Evolutionary conservation across 169 alveolate genomes (phyloP).

Genomic region (Babesia microti): DNA sequence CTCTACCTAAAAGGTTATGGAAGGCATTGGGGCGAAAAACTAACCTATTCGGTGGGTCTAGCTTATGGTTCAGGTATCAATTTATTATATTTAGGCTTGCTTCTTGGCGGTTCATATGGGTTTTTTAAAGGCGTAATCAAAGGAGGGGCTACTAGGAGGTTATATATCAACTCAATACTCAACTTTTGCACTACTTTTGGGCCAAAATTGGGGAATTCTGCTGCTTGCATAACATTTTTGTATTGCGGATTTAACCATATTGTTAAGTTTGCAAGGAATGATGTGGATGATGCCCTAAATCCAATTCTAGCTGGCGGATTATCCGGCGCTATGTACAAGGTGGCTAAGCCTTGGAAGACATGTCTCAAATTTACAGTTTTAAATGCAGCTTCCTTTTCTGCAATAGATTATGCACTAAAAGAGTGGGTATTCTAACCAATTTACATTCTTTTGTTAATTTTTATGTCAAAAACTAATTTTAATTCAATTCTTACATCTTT

Average conservation of each 20-base stretch:
- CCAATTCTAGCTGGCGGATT: constrained; percentile 66
- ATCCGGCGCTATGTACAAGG: constrained; percentile 72
- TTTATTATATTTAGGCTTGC: constrained; percentile 47
- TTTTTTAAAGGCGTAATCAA: constrained; percentile 59
- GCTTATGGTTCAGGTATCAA: constrained; percentile 71
- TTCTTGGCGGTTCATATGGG: constrained; percentile 72
- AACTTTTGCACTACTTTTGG: constrained; percentile 67
- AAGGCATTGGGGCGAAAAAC: constrained; percentile 75
- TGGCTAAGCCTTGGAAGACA: constrained; percentile 44
- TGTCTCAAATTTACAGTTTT: constrained; percentile 47
- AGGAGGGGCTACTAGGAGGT: constrained; percentile 73
- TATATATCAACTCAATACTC: constrained; percentile 64
- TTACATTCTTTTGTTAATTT: constrained; percentile 1
- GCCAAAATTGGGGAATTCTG: constrained; percentile 66
- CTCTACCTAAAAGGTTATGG: constrained; percentile 63
- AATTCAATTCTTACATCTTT: no score
- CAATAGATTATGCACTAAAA: constrained; percentile 56
- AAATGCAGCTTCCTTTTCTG: constrained; percentile 51
- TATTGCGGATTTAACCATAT: constrained; percentile 63
- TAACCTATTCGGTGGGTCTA: constrained; percentile 71
- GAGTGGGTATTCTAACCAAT: constrained; percentile 22
- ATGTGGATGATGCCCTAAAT: constrained; percentile 48
- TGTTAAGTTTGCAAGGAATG: constrained; percentile 43
- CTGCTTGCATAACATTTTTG: constrained; percentile 66
- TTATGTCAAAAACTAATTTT: no score